A percentile compares a stretch with the other conserved stretches of the same genome.
Conservation (phyloP, 148 eudicot species). For the Rhododendron henanense region DNA sequence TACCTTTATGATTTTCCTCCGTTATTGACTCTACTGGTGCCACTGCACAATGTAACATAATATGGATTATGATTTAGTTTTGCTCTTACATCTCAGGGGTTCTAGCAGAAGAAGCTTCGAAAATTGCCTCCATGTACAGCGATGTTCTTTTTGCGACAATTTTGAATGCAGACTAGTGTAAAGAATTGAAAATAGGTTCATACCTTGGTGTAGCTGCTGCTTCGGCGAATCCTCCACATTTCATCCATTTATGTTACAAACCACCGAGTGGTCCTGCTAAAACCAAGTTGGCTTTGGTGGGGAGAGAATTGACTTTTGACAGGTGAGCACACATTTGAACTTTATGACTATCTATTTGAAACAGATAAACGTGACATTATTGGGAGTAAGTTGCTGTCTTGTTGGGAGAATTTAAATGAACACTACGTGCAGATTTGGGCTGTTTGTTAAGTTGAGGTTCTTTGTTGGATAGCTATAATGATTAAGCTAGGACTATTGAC, state of each 20-base stretch:
- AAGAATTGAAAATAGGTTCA: constrained; percentile 94
- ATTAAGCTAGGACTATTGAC: background rate
- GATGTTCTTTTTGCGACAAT: constrained; percentile 84
- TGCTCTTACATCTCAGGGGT: constrained; percentile 42
- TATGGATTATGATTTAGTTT: background rate
- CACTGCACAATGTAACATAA: background rate
- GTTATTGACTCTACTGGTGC: background rate
- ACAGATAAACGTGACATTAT: background rate
- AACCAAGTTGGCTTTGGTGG: constrained; percentile 82
- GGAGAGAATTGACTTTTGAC: constrained; percentile 97
- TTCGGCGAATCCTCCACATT: constrained; percentile 87
- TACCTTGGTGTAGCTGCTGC: constrained; percentile 89
- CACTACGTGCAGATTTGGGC: background rate
- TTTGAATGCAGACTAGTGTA: constrained; percentile 71
- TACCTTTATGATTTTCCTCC: background rate
- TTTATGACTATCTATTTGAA: background rate
- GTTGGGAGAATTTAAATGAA: background rate
- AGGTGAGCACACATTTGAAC: constrained; percentile 35
- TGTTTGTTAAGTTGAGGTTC: background rate
- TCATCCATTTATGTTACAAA: constrained; percentile 90
- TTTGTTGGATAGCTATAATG: background rate
- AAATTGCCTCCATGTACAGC: constrained; percentile 66
- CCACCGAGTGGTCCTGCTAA: constrained; percentile 67
- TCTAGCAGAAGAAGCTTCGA: constrained; percentile 85
- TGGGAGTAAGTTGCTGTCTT: background rate